These are phyloP conservation scores for Neurospora sp. DNA, from an alignment of 495 filamentous ascomycete genomes.

Conservation along the genomic window DNA sequence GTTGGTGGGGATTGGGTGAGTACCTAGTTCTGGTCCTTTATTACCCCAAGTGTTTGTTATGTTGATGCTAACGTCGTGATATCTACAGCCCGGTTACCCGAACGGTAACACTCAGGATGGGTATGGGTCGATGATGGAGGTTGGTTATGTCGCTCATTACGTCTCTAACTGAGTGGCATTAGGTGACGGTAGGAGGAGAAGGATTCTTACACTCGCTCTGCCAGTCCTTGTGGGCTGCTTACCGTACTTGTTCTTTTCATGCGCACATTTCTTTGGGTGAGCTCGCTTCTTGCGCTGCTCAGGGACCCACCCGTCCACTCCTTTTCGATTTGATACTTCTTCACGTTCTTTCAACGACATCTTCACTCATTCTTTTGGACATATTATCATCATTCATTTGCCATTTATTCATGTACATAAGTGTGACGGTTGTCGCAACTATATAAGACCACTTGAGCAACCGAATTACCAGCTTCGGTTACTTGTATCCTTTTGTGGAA, in stretches of 20 bases:
- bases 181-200: background rate
- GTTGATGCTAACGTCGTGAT: background rate
- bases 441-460: too few species aligned
- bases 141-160: conserved; percentile 36
- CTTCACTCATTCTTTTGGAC: background rate
- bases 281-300: background rate
- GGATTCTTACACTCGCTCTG: background rate
- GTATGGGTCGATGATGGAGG: conserved; percentile 37
- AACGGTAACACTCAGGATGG: conserved; percentile 28
- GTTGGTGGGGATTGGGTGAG: conserved; percentile 41
- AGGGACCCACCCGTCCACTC: background rate
- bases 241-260: background rate
- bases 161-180: background rate
- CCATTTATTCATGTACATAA: background rate
- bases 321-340: background rate
- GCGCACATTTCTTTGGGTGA: background rate
- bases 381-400: background rate
- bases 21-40: conserved; percentile 6
- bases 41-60: background rate
- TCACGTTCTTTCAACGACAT: background rate
- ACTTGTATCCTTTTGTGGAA: too few species aligned
- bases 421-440: too few species aligned
- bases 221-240: background rate
- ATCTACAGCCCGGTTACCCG: conserved; percentile 27
- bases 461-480: too few species aligned